A percentile compares a stretch with the other conserved stretches of the same genome.
These are phyloP conservation scores for Aspergillus sp. DNA, from an alignment of 2,329 filamentous ascomycete species.

Conservation along the genomic window DNA sequence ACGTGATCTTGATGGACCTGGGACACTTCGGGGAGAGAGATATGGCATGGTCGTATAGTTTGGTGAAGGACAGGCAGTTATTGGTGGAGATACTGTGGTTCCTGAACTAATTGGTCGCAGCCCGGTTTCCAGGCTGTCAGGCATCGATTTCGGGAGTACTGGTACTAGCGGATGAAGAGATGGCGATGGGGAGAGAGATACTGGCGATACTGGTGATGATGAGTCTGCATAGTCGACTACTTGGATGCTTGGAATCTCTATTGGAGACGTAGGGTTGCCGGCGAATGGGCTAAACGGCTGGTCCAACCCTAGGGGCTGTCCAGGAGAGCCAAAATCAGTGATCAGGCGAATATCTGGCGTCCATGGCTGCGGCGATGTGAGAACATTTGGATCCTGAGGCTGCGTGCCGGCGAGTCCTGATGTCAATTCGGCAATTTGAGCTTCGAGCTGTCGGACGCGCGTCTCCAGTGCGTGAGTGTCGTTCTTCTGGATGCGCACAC, in stretches of 20 bases:
- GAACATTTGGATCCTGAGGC: background rate
- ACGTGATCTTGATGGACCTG: constrained; percentile 11
- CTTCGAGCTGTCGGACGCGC: constrained; percentile 20
- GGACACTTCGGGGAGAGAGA: constrained; percentile 10
- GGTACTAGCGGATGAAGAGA: constrained; percentile 4
- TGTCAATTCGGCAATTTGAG: constrained; percentile 18
- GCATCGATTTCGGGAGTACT: background rate
- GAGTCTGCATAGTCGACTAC: constrained; percentile 17
- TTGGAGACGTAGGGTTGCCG: background rate
- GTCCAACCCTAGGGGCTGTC: background rate
- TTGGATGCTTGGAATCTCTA: constrained; percentile 21
- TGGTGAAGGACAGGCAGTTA: constrained; percentile 16
- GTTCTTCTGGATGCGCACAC: constrained; percentile 19
- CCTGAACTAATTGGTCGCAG: background rate
- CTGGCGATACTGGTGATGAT: background rate
- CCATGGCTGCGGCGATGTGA: background rate
- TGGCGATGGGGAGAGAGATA: constrained; percentile 8
- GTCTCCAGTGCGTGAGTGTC: constrained; percentile 19
- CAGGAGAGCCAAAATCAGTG: constrained; percentile 1
- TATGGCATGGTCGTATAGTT: constrained; percentile 3
- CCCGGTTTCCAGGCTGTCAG: background rate
- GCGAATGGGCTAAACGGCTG: background rate
- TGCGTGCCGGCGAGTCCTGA: constrained; percentile 1
- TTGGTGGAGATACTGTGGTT: constrained; percentile 13
- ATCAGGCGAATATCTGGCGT: background rate